Evolutionary conservation across 148 eudicot genomes (phyloP).

Genomic region (Rhododendron williamsianum): DNA sequence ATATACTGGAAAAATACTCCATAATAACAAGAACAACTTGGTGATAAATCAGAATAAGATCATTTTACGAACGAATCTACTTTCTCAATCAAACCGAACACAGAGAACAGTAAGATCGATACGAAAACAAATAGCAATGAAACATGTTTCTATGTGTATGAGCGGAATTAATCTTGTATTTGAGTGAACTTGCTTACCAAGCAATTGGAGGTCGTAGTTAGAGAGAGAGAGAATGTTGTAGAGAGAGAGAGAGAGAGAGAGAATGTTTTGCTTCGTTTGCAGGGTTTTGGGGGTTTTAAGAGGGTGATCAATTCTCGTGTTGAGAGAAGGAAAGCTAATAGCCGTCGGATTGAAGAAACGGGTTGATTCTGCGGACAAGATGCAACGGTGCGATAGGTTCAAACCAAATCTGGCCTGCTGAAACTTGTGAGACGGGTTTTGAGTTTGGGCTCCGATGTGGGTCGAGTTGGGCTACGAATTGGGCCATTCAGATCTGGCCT

Average conservation of each 20-base stretch:
- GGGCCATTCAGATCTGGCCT: not conserved
- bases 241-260: not conserved
- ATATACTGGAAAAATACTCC: not conserved
- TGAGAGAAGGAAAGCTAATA: not conserved
- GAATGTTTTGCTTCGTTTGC: not conserved
- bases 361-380: constrained; percentile 1
- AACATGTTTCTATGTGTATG: no score
- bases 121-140: not conserved
- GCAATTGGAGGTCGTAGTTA: not conserved
- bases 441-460: not conserved
- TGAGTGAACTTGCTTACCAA: constrained; percentile 1
- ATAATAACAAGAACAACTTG: not conserved
- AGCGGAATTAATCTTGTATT: not conserved
- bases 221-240: not conserved
- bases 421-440: not conserved
- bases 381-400: not conserved
- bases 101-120: not conserved
- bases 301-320: not conserved
- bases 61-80: not conserved
- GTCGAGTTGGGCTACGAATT: not conserved
- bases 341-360: not conserved
- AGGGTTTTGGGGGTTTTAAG: not conserved
- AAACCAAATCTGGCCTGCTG: not conserved
- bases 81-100: not conserved
- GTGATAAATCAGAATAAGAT: not conserved